A percentile compares a stretch with the other conserved stretches of the same genome.
Evolutionary conservation across 192 early-diverging fungal species (phyloP).

Genomic region (Umbelopsis sp.): DNA sequence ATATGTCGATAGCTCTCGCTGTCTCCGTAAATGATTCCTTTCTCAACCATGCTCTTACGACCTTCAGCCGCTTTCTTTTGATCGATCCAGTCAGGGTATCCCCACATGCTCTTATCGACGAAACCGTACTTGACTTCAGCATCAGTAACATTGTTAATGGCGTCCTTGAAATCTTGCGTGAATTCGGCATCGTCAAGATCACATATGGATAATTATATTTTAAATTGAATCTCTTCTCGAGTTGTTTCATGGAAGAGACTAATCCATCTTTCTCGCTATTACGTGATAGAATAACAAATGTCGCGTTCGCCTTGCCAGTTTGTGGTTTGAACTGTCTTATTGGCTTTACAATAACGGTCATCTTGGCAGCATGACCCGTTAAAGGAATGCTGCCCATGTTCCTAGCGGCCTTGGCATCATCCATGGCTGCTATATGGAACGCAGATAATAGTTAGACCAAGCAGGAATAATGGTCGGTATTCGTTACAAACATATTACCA

Average conservation of each 20-base stretch:
- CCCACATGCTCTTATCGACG: slow-evolving; percentile 73
- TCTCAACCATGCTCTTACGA: slow-evolving; percentile 54
- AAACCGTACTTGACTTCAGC: slow-evolving; percentile 68
- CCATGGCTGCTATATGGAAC: no score
- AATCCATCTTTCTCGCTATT: slow-evolving; percentile 67
- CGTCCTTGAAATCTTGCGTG: slow-evolving; percentile 65
- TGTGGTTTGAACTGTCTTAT: background rate
- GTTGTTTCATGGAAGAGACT: slow-evolving; percentile 54
- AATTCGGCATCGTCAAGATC: slow-evolving; percentile 78
- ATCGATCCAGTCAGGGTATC: slow-evolving; percentile 72
- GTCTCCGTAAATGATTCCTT: slow-evolving; percentile 65
- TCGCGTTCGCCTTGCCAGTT: slow-evolving; percentile 48
- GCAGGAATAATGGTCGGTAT: no score
- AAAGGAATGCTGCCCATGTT: no score
- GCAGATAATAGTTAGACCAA: no score
- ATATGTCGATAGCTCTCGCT: slow-evolving; percentile 83
- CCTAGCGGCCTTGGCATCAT: no score
- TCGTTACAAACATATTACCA: no score
- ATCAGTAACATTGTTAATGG: slow-evolving; percentile 43
- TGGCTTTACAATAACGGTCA: background rate
- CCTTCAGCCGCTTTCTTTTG: slow-evolving; percentile 58
- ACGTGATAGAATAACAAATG: slow-evolving; percentile 70
- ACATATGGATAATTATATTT: slow-evolving; percentile 82
- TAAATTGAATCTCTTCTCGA: slow-evolving; percentile 75
- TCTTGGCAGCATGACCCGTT: no score